These are phyloP conservation scores for Wickerhamomyces kurtzmanii DNA, from an alignment of 805 yeast genomes.

Conservation along the genomic window DNA sequence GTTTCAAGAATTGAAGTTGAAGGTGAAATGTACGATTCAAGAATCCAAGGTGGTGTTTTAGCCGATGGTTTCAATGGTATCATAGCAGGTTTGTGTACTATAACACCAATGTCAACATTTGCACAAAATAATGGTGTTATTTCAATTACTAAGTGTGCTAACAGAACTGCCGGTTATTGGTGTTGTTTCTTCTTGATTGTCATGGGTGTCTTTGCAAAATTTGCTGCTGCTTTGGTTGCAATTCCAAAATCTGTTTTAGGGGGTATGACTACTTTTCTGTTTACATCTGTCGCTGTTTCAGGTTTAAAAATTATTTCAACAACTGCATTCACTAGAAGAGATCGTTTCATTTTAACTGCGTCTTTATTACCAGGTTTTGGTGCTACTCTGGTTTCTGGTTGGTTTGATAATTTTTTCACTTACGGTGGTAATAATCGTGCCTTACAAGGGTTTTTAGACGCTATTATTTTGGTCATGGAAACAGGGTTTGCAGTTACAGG, in stretches of 20 bases:
- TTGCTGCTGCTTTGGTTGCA: constrained; percentile 81
- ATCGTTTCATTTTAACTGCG: constrained; percentile 62
- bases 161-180: constrained; percentile 73
- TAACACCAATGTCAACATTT: constrained; percentile 87
- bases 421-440: constrained; percentile 51
- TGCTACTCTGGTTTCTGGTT: constrained; percentile 49
- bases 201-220: constrained; percentile 84
- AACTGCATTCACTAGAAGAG: constrained; percentile 52
- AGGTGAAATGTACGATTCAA: constrained; percentile 70
- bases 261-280: constrained; percentile 77
- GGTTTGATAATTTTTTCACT: constrained; percentile 59
- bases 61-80: constrained; percentile 83
- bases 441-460: constrained; percentile 54
- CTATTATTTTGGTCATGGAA: constrained; percentile 60
- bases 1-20: constrained; percentile 80
- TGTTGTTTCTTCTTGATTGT: constrained; percentile 69
- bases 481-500: constrained; percentile 70
- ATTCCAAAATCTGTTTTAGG: constrained; percentile 77
- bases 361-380: constrained; percentile 60
- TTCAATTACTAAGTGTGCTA: constrained; percentile 85
- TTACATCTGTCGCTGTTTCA: constrained; percentile 68
- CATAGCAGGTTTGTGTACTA: constrained; percentile 67
- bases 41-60: constrained; percentile 88
- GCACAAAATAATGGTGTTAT: constrained; percentile 96
- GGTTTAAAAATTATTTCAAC: constrained; percentile 57